A percentile compares a stretch with the other conserved stretches of the same genome.
These are phyloP conservation scores for Fomitopsis serialis DNA, from an alignment of 768 basidiomycete genomes.

Conservation along the genomic window DNA sequence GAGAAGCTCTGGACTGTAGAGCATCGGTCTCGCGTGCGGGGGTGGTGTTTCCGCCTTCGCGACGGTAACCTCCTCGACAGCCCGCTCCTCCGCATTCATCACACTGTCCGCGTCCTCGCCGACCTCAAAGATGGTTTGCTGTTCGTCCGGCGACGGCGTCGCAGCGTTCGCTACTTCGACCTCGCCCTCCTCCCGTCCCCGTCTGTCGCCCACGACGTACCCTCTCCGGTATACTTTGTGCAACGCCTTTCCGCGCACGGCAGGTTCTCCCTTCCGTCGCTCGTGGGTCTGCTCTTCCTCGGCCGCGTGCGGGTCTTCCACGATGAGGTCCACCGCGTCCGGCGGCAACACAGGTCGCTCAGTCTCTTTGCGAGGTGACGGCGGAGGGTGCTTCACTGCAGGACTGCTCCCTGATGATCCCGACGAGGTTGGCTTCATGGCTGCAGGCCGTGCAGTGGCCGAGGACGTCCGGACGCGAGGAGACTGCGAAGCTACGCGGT, in stretches of 20 bases:
- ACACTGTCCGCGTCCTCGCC: constrained; percentile 34
- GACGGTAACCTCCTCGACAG: constrained; percentile 17
- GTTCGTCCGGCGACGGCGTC: constrained; percentile 15
- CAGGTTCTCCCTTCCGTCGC: constrained; percentile 60
- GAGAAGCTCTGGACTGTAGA: constrained; percentile 27
- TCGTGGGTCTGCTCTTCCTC: constrained; percentile 49
- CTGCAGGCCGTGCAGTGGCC: constrained; percentile 1
- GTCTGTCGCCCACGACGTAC: constrained; percentile 34
- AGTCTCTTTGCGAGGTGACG: constrained; percentile 13
- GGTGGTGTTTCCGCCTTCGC: constrained; percentile 38
- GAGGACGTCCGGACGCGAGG: constrained; percentile 14
- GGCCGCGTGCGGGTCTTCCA: constrained; percentile 58
- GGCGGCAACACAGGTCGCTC: constrained; percentile 37
- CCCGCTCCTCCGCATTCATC: constrained; percentile 25
- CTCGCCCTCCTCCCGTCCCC: constrained; percentile 31
- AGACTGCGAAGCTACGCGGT: constrained; percentile 14
- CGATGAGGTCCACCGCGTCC: constrained; percentile 87
- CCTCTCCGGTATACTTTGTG: constrained; percentile 50
- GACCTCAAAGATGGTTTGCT: constrained; percentile 14
- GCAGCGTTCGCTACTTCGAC: constrained; percentile 35
- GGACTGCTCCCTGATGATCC: constrained; percentile 14
- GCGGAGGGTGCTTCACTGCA: constrained; percentile 8
- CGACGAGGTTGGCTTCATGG: constrained; percentile 9
- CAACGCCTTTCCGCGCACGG: constrained; percentile 29
- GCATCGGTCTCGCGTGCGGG: constrained; percentile 32